Evolutionary conservation across 345 rosid species (phyloP), one percentile per base, ranked within the genome.

Genomic region (Syzygium oleosum): DNA sequence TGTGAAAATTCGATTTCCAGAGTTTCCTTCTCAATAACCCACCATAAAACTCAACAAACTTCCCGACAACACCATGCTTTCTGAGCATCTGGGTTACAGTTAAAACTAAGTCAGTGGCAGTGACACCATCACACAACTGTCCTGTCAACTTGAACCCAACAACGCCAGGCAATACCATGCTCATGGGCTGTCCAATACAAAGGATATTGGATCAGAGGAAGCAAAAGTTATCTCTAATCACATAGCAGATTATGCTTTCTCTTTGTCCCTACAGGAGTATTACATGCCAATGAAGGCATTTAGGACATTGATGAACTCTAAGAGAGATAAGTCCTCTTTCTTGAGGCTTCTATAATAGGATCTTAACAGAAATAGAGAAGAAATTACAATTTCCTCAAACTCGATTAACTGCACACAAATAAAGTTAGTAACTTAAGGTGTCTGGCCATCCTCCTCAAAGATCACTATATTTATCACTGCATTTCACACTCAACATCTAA

Each of bases 101-200:
- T 91, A 97, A 91, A 89, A 97, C 99, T 89, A 97, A 91, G 88
- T 97, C 98, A 84, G 99, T 97, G 38, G 99, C 99, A n/a, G 98
- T 97, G 85, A 97, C 97, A 51, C 98, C 99, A 84, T 95, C 89
- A 41, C 84, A 84, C 90, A 97, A 86, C 88, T 91, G 94, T 83
- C 97, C 98, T 46, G 91, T 91, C 87, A 97, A 92, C 89, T 95
- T 95, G 91, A 95, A 96, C 38, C 99, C 98, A 88, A 95, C 97
- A 52, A 97, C 98, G 56, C 98, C 98, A 59, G 97, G 98, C 92
- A 97, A 92, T 38, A 97, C 98, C 99, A 97, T 97, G 93, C 99
- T 97, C 98, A 97, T 95, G 16, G 97, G 94, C 97, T 97, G 90
- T 55, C 59, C 7, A 21, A 55, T 22, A 55, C 59, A 55, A 55